Base-by-base conservation (phyloP, 768 basidiomycete species). In the Pleurotus sapidus region DNA sequence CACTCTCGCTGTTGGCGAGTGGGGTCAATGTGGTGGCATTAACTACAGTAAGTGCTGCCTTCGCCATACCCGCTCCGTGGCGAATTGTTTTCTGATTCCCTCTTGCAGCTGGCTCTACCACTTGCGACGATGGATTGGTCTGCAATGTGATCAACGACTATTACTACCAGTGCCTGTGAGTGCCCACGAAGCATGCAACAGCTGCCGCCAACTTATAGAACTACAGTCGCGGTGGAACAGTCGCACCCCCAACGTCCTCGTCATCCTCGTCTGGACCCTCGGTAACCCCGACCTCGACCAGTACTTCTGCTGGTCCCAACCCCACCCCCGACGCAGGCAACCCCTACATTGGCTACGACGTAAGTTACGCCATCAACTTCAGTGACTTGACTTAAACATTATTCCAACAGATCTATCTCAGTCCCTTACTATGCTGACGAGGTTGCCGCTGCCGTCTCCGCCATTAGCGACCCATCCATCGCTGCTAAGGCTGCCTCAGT, bases 401-500 rank as follows among this genome's bases (percentile, higher is more conserved):
- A 40, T 17, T 5, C 3, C 49, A 17, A 14, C 43, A 83, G 80
- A 67, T 78, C 53, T 86, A 77, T 69, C 66, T 84, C 47, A 78
- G 75, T n/a, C 53, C 83, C 84, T 8, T 81, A 74, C 72, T 87
- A 86, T 62, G 78, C 82, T 45, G 66, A 70, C 50, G 85, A 87
- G 67, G 76, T 86, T 50, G 59, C 61, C 3, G 77, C 80, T 24
- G 84, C 82, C 7, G 81, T 78, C 23, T 72, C 70, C n/a, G 53
- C 61, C n/a, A 83, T 86, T 62, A 71, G 74, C 48, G 80, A 84
- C 61, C 25, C 84, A 2, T 77, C 78, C 18, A 68, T 72, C 47
- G 72, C 74, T 45, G 71, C 83, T 23, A 80, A 84, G 68, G 84
- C 84, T 46, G 58, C 74, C 37, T 71, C 68, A 46, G 79, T 87